phyloP scores from a whole-genome alignment of 2,329 filamentous ascomycete species.

The Pyrenophora teres region DNA sequence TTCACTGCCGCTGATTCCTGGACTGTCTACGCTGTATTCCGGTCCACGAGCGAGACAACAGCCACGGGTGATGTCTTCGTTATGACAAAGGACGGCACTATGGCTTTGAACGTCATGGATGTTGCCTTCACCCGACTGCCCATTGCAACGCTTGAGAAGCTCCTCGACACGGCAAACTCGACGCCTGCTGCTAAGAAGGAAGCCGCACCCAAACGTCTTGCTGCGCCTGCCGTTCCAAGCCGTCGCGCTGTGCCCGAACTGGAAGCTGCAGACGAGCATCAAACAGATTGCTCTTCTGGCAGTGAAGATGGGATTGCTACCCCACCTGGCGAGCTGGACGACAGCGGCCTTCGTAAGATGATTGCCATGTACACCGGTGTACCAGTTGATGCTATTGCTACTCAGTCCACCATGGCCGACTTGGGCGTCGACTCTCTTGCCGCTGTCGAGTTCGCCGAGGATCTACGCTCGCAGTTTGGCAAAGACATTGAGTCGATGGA shows the following conservation, averaged over 20 bases:
- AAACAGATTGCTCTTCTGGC: neutral
- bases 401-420: conserved; percentile 4
- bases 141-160: conserved; percentile 12
- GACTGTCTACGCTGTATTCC: conserved; percentile 11
- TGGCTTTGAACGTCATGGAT: conserved; percentile 8
- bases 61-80: conserved; percentile 19
- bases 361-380: conserved; percentile 17
- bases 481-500: conserved; percentile 1
- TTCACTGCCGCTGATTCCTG: conserved; percentile 1
- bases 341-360: conserved; percentile 4
- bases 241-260: neutral
- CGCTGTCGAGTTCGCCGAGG: neutral
- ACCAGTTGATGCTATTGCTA: neutral
- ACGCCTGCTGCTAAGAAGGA: neutral
- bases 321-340: neutral
- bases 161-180: conserved; percentile 1
- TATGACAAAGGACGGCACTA: neutral
- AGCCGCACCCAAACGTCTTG: neutral
- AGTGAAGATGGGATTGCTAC: neutral
- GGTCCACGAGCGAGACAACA: neutral
- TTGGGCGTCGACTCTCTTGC: conserved; percentile 3
- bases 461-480: conserved; percentile 1
- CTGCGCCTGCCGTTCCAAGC: neutral
- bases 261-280: neutral
- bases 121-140: conserved; percentile 14